Evolutionary conservation across 192 early-diverging fungal species (phyloP).

Genomic region (Gigaspora rosea): DNA sequence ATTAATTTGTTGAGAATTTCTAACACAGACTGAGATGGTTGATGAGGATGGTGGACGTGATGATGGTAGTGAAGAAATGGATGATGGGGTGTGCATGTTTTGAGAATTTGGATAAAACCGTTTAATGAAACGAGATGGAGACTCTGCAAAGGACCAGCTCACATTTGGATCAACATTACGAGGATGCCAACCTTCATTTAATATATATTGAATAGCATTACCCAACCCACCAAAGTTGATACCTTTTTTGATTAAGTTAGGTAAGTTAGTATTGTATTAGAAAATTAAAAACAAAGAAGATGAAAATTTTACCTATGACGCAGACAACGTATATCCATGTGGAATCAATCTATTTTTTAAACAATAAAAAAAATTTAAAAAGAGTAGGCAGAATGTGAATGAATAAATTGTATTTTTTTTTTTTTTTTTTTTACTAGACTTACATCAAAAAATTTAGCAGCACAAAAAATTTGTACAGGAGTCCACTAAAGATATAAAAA

Average conservation of each 20-base stretch:
- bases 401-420: not conserved
- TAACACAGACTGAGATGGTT: too few relatives aligned
- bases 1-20: too few relatives aligned
- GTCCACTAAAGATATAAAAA: not conserved
- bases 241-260: not conserved
- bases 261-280: not conserved
- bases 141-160: too few relatives aligned
- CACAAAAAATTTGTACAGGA: not conserved
- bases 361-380: not conserved
- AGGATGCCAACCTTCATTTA: not conserved
- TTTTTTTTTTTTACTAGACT: not conserved
- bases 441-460: not conserved
- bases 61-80: too few relatives aligned
- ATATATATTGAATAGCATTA: not conserved
- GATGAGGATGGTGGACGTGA: too few relatives aligned
- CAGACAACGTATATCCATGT: not conserved
- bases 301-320: not conserved
- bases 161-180: too few relatives aligned
- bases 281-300: not conserved
- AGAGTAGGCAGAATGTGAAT: not conserved
- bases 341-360: slow-evolving; percentile 10
- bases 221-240: not conserved
- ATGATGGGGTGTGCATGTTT: too few relatives aligned
- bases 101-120: too few relatives aligned
- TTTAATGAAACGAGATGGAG: too few relatives aligned